These are phyloP conservation scores for Dalbergia cochinchinensis DNA, from an alignment of 306 rosid species.

Conservation along the genomic window DNA sequence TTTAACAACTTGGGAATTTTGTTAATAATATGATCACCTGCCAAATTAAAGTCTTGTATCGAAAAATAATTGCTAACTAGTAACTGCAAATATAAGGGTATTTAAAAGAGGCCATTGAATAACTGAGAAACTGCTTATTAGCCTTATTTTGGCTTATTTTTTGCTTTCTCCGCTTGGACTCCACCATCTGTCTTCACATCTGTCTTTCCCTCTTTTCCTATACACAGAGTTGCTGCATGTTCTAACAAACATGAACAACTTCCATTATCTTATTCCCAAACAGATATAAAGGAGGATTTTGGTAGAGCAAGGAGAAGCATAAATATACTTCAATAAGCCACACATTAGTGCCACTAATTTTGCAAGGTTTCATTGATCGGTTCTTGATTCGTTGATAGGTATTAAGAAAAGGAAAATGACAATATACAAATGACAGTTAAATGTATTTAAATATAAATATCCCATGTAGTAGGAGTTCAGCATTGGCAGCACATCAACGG, in stretches of 20 bases:
- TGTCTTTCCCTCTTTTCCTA: too few species aligned
- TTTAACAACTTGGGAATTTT: neutral
- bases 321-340: neutral
- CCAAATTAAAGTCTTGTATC: neutral
- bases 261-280: neutral
- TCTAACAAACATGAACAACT: too few species aligned
- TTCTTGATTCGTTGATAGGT: neutral
- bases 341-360: neutral
- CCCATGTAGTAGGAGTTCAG: too few species aligned
- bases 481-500: neutral
- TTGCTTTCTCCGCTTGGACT: too few species aligned
- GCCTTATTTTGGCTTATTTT: too few species aligned
- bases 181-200: too few species aligned
- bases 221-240: too few species aligned
- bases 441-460: too few species aligned
- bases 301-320: neutral
- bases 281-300: neutral
- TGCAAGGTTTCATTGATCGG: neutral
- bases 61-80: neutral
- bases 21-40: neutral
- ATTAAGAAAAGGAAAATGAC: neutral
- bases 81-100: conserved; percentile 11
- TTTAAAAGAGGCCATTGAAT: neutral
- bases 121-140: conserved; percentile 2
- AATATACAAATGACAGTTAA: neutral